These are phyloP conservation scores for Solanum arcanum DNA, from an alignment of 257 asterid species.

Conservation along the genomic window DNA sequence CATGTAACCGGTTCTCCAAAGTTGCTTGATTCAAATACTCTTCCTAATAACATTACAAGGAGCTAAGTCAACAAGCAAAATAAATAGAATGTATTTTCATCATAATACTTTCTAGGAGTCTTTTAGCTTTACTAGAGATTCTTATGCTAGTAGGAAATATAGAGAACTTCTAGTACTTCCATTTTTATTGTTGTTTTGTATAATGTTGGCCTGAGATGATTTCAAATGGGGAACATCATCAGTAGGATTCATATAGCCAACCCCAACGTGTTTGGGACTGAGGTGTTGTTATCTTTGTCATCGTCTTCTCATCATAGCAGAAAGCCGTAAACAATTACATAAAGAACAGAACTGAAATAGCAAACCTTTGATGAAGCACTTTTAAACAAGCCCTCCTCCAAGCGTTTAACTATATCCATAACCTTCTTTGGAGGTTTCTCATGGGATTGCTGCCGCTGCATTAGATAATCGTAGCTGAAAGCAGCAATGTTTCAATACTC, in stretches of 20 bases:
- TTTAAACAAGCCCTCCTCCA: constrained; percentile 75
- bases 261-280: not conserved
- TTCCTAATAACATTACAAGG: constrained; percentile 36
- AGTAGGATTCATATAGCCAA: not conserved
- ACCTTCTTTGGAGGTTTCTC: constrained; percentile 50
- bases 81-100: not conserved
- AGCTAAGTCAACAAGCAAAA: not conserved
- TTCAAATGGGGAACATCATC: not conserved
- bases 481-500: constrained; percentile 6
- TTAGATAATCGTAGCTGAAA: constrained; percentile 50
- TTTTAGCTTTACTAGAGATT: not conserved
- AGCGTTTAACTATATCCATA: constrained; percentile 58
- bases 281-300: not conserved
- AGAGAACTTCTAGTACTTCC: not conserved
- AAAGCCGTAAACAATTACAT: not conserved
- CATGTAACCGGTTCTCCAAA: constrained; percentile 67
- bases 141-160: not conserved
- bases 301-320: not conserved
- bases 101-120: not conserved
- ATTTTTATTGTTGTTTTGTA: not conserved
- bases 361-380: constrained; percentile 74
- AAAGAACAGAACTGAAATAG: not conserved
- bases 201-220: not conserved
- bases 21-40: constrained; percentile 66
- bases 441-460: constrained; percentile 55